Evolutionary conservation across 2,329 filamentous ascomycete genomes (phyloP).

Genomic region (Pyrenochaeta sp.): DNA sequence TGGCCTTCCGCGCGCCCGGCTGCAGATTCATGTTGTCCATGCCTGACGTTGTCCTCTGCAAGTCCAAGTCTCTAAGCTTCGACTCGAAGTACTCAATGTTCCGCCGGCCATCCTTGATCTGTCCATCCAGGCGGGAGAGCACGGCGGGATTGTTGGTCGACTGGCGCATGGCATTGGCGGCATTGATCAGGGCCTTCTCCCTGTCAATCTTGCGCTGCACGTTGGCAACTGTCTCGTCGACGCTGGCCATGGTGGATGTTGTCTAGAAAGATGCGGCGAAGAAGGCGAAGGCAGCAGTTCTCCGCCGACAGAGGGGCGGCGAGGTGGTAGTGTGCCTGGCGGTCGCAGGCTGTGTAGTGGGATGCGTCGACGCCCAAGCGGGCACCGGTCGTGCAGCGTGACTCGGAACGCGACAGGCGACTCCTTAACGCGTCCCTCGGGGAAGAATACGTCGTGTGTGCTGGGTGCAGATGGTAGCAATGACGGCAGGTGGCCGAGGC

Average conservation of each 20-base stretch:
- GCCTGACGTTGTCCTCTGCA: conserved; percentile 76
- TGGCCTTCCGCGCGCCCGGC: conserved; percentile 54
- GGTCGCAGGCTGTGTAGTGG: conserved; percentile 26
- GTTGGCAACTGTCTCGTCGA: conserved; percentile 74
- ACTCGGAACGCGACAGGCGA: conserved; percentile 15
- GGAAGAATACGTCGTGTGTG: neutral
- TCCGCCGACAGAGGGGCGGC: conserved; percentile 35
- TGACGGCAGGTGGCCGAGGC: conserved; percentile 21
- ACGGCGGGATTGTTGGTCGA: conserved; percentile 94
- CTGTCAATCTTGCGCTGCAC: conserved; percentile 98
- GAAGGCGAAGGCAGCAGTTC: conserved; percentile 31
- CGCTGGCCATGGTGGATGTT: conserved; percentile 60
- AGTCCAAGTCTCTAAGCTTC: conserved; percentile 85
- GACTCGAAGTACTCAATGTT: conserved; percentile 97
- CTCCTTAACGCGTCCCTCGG: conserved; percentile 10
- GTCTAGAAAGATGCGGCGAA: conserved; percentile 24
- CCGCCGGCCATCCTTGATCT: conserved; percentile 90
- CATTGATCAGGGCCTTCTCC: conserved; percentile 93
- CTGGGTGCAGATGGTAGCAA: conserved; percentile 21
- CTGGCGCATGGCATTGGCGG: conserved; percentile 92
- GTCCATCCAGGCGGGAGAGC: conserved; percentile 86
- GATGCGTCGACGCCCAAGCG: conserved; percentile 35
- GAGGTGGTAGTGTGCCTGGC: conserved; percentile 37
- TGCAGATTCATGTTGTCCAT: conserved; percentile 72
- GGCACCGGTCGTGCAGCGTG: conserved; percentile 27